Evolutionary conservation across 2,329 filamentous ascomycete genomes (phyloP), one percentile per base, ranked within the genome.

Genomic region (Tolypocladium capitatum): DNA sequence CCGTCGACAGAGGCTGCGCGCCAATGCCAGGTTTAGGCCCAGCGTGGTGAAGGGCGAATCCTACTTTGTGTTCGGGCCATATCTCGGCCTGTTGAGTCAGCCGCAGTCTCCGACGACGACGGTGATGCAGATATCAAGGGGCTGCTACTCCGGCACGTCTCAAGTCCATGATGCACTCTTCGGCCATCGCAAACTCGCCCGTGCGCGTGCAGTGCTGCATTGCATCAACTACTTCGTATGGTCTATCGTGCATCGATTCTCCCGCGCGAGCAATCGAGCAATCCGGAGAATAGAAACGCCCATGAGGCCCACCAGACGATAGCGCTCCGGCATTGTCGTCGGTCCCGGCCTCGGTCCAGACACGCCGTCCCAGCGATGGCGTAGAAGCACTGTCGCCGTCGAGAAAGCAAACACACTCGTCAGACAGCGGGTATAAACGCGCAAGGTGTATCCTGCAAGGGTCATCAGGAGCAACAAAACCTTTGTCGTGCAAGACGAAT

Each of bases 321-420:
- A 75, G 73, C 73, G 73, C 65, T 67, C 50, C 45, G 67, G 73
- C 73, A 75, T 75, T 75, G 64, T 76, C 71, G 71, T 64, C 62
- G 36, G 58, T 51, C 53, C 57, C 55, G 59, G 61, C 56, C 69
- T 70, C 70, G 67, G 70, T 71, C 63, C 62, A 67, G 68, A 72
- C 65, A 68, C 70, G 64, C 70, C 70, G 70, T 73, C 71, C 68
- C 70, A 70, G 69, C 69, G 66, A 74, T 74, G 71, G 72, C 72
- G 71, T 73, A 74, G 61, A 52, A 71, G 71, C 71, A 74, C 71
- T 74, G 60, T 74, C 70, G 68, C 70, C 68, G 71, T 70, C 71
- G 71, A 74, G 67, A 58, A 55, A 49, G 48, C 38, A 51, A 54
- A 56, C 24, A 41, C 36, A 58, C 65, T 68, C 67, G 67, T 63